These are phyloP conservation scores for Phellopilus nigrolimitatus DNA, from an alignment of 1,284 basidiomycete genomes.

Conservation along the genomic window DNA sequence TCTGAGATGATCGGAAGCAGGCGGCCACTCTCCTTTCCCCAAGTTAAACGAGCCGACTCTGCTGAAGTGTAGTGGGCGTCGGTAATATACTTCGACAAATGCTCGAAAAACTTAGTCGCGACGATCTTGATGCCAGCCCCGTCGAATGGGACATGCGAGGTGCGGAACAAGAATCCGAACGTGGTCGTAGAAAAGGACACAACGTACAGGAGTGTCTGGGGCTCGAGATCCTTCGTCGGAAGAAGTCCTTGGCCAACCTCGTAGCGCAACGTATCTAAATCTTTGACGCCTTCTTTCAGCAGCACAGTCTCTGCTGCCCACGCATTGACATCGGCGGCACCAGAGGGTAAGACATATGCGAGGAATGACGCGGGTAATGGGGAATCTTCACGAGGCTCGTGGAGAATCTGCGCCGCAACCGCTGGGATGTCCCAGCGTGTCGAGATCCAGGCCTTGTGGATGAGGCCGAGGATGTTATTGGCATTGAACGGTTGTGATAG, in stretches of 20 bases:
- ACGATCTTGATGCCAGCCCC: slow-evolving; percentile 21
- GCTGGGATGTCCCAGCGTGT: slow-evolving; percentile 20
- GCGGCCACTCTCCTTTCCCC: slow-evolving; percentile 13
- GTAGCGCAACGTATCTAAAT: slow-evolving; percentile 20
- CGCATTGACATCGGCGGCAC: slow-evolving; percentile 5
- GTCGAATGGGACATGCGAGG: slow-evolving; percentile 23
- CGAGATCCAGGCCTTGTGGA: slow-evolving; percentile 19
- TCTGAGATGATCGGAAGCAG: slow-evolving; percentile 16
- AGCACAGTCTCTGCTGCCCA: slow-evolving; percentile 21
- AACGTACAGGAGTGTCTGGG: slow-evolving; percentile 22
- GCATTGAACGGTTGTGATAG: neutral
- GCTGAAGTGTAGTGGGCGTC: slow-evolving; percentile 2
- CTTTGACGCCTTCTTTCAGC: slow-evolving; percentile 10
- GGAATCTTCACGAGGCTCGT: slow-evolving; percentile 6
- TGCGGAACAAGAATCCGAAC: slow-evolving; percentile 21
- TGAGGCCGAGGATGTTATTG: neutral
- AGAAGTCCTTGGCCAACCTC: slow-evolving; percentile 16
- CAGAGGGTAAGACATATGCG: slow-evolving; percentile 14
- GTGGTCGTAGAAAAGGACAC: slow-evolving; percentile 14
- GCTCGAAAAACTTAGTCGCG: slow-evolving; percentile 14
- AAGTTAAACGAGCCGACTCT: slow-evolving; percentile 6
- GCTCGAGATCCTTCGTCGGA: slow-evolving; percentile 19
- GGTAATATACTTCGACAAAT: slow-evolving; percentile 15
- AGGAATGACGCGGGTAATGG: slow-evolving; percentile 8
- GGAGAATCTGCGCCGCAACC: slow-evolving; percentile 15